These are phyloP conservation scores for Lantana camara DNA, from an alignment of 257 asterid species.

Conservation along the genomic window DNA sequence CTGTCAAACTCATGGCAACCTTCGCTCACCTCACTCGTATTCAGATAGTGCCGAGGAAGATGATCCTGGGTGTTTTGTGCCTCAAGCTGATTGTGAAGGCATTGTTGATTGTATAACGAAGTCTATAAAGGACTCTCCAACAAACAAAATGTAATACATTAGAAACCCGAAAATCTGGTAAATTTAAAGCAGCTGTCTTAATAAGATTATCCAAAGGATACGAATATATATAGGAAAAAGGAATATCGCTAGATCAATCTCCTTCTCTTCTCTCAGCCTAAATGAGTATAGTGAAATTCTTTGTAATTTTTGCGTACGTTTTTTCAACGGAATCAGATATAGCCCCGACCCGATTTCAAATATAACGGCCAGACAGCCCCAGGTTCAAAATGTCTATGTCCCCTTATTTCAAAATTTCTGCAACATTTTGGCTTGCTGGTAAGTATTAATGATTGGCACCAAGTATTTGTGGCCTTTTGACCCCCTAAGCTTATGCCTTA, in stretches of 20 bases:
- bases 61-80: slow-evolving; percentile 40
- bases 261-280: too few relatives aligned
- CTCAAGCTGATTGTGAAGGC: slow-evolving; percentile 73
- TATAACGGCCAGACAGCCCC: too few relatives aligned
- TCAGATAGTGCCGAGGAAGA: slow-evolving; percentile 36
- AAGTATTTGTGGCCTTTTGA: too few relatives aligned
- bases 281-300: background rate
- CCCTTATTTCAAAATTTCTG: too few relatives aligned
- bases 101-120: slow-evolving; percentile 72
- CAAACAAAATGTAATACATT: slow-evolving; percentile 23
- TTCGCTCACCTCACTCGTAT: slow-evolving; percentile 82
- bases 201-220: background rate
- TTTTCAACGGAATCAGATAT: too few relatives aligned
- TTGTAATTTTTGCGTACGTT: background rate
- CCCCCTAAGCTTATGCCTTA: too few relatives aligned
- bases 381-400: too few relatives aligned
- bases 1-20: slow-evolving; percentile 87
- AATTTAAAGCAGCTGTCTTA: background rate
- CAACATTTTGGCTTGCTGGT: too few relatives aligned
- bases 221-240: too few relatives aligned
- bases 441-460: too few relatives aligned
- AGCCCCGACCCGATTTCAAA: too few relatives aligned
- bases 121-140: slow-evolving; percentile 49
- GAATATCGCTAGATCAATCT: too few relatives aligned
- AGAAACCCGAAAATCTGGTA: slow-evolving; percentile 14